Evolutionary conservation across 2,329 filamentous ascomycete species (phyloP).

Genomic region (Pestalotiopsis sp.): DNA sequence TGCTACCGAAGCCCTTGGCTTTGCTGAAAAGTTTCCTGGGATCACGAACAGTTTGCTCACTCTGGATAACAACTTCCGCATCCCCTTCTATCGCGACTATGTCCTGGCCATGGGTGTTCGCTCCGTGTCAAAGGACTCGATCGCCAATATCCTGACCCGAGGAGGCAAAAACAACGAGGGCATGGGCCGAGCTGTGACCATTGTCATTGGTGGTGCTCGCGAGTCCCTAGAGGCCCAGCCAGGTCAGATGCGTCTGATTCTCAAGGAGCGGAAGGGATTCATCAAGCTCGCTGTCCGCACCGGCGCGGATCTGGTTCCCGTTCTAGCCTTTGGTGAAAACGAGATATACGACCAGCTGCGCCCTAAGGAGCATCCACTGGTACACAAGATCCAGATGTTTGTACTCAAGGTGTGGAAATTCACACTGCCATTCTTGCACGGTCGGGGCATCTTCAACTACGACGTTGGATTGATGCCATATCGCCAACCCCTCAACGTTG

Average conservation of each 20-base stretch:
- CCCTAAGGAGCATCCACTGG: slow-evolving; percentile 72
- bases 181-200: slow-evolving; percentile 94
- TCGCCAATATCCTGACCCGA: slow-evolving; percentile 82
- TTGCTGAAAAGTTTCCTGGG: slow-evolving; percentile 84
- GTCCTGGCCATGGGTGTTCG: slow-evolving; percentile 85
- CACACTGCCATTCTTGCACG: slow-evolving; percentile 88
- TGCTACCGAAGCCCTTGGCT: slow-evolving; percentile 85
- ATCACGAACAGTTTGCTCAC: slow-evolving; percentile 94
- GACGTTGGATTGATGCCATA: slow-evolving; percentile 97
- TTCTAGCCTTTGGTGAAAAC: slow-evolving; percentile 93
- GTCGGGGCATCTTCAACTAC: slow-evolving; percentile 93
- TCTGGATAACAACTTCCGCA: slow-evolving; percentile 92
- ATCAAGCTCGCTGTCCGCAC: slow-evolving; percentile 89
- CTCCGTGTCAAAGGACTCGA: slow-evolving; percentile 89
- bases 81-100: slow-evolving; percentile 93
- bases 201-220: slow-evolving; percentile 89
- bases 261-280: slow-evolving; percentile 87
- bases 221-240: slow-evolving; percentile 91
- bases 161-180: slow-evolving; percentile 79
- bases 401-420: slow-evolving; percentile 88
- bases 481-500: slow-evolving; percentile 81
- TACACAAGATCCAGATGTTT: slow-evolving; percentile 81
- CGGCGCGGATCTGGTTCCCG: slow-evolving; percentile 92
- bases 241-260: slow-evolving; percentile 73
- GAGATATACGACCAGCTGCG: slow-evolving; percentile 91